phyloP scores from a whole-genome alignment of 2,329 filamentous ascomycete species.

The Colletotrichum costaricense region DNA sequence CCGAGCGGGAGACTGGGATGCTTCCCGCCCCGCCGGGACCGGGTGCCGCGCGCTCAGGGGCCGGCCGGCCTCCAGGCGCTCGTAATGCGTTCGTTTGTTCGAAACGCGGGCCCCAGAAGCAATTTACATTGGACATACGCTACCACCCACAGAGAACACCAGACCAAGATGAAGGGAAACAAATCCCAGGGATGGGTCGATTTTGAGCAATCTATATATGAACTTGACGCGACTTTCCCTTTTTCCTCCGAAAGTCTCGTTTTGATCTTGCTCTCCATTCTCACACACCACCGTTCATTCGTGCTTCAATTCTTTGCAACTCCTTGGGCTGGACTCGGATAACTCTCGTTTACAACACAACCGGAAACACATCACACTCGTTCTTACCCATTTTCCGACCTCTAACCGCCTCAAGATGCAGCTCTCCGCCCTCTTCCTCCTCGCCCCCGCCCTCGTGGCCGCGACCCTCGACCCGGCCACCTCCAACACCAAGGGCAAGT shows the following conservation, averaged over 20 bases:
- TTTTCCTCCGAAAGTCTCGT: neutral
- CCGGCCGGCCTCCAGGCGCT: neutral
- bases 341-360: neutral
- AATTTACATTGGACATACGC: constrained; percentile 19
- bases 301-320: neutral
- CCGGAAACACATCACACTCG: neutral
- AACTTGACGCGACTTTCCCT: neutral
- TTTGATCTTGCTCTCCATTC: neutral
- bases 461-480: constrained; percentile 31
- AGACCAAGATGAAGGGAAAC: constrained; percentile 4
- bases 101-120: constrained; percentile 26
- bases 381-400: neutral
- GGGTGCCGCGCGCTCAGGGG: constrained; percentile 10
- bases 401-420: constrained; percentile 1
- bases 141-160: neutral
- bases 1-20: neutral
- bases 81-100: constrained; percentile 21
- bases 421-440: constrained; percentile 18
- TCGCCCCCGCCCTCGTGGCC: constrained; percentile 23
- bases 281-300: neutral
- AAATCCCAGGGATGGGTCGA: neutral
- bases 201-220: neutral
- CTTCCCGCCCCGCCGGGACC: neutral
- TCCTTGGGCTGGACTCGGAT: neutral
- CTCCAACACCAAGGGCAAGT: constrained; percentile 33